A percentile compares a stretch with the other conserved stretches of the same genome.
phyloP scores from a whole-genome alignment of 176 grass and related monocot species.

The Aegilops umbellulata region DNA sequence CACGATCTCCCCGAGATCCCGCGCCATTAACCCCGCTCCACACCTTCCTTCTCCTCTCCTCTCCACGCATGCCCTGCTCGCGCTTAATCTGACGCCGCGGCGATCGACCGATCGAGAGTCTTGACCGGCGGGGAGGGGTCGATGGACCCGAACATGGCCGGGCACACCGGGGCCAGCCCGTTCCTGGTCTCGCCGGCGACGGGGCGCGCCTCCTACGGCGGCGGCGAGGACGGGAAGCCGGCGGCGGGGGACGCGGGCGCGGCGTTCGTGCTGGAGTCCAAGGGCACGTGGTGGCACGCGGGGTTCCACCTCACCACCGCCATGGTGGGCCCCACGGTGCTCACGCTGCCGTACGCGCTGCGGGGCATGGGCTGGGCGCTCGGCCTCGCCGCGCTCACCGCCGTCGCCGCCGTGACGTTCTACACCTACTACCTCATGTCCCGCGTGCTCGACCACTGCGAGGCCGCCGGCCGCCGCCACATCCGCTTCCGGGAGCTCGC shows the following conservation, averaged over 20 bases:
- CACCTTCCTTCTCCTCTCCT: too few species aligned
- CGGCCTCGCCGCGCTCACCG: constrained; percentile 53
- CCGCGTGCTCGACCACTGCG: constrained; percentile 86
- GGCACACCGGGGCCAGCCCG: constrained; percentile 24
- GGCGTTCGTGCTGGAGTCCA: constrained; percentile 87
- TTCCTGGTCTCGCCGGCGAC: constrained; percentile 25
- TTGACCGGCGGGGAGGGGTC: too few species aligned
- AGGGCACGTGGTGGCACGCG: constrained; percentile 93
- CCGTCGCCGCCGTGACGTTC: constrained; percentile 65
- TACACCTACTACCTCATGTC: constrained; percentile 88
- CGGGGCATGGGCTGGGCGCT: constrained; percentile 75
- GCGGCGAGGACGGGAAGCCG: not conserved
- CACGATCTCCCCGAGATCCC: too few species aligned
- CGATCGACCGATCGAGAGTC: too few species aligned
- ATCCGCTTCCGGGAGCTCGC: constrained; percentile 88
- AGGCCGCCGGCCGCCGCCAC: constrained; percentile 61
- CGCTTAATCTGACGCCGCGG: too few species aligned
- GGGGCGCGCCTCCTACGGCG: not conserved
- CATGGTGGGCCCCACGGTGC: constrained; percentile 80
- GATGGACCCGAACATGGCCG: constrained; percentile 18
- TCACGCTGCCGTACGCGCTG: constrained; percentile 87
- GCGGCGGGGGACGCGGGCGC: constrained; percentile 69
- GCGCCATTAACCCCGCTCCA: too few species aligned
- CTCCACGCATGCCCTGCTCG: too few species aligned
- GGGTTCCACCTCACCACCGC: constrained; percentile 97